Evolutionary conservation across 2,329 filamentous ascomycete species (phyloP).

Genomic region (Aspergillus sp.): DNA sequence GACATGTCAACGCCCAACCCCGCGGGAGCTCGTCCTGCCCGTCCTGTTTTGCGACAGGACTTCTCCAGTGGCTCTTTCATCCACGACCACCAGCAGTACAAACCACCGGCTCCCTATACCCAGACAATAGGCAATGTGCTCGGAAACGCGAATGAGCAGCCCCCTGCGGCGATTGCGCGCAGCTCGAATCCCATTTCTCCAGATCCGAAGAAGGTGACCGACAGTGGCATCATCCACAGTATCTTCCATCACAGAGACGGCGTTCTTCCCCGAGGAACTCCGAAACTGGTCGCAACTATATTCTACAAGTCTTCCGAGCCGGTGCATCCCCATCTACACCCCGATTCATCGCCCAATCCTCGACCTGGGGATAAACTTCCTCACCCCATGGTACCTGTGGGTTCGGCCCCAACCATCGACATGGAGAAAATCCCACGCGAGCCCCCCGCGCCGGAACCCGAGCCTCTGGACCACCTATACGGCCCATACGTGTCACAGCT

Average conservation of each 20-base stretch:
- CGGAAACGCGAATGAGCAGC: conserved; percentile 26
- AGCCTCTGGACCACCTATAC: conserved; percentile 56
- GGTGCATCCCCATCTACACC: conserved; percentile 48
- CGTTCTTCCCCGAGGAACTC: conserved; percentile 39
- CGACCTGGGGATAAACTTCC: conserved; percentile 40
- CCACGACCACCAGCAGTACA: conserved; percentile 51
- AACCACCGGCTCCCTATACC: conserved; percentile 34
- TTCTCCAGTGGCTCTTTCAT: conserved; percentile 47
- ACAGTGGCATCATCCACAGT: conserved; percentile 48
- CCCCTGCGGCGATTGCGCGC: conserved; percentile 27
- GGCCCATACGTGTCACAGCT: conserved; percentile 55
- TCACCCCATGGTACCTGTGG: conserved; percentile 42
- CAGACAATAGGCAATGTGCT: conserved; percentile 40
- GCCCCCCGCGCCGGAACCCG: conserved; percentile 54
- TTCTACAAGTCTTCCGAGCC: conserved; percentile 49
- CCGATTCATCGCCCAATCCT: conserved; percentile 44
- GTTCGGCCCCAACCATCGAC: conserved; percentile 52
- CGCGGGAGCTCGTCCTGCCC: conserved; percentile 31
- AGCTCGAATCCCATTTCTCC: conserved; percentile 38
- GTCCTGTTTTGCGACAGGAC: conserved; percentile 45
- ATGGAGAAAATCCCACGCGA: conserved; percentile 55
- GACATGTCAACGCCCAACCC: conserved; percentile 33
- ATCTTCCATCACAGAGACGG: conserved; percentile 46
- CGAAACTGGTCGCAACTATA: conserved; percentile 49
- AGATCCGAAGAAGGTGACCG: conserved; percentile 43